These are phyloP conservation scores for Candida gorgasii DNA, from an alignment of 805 yeast species.

Conservation along the genomic window DNA sequence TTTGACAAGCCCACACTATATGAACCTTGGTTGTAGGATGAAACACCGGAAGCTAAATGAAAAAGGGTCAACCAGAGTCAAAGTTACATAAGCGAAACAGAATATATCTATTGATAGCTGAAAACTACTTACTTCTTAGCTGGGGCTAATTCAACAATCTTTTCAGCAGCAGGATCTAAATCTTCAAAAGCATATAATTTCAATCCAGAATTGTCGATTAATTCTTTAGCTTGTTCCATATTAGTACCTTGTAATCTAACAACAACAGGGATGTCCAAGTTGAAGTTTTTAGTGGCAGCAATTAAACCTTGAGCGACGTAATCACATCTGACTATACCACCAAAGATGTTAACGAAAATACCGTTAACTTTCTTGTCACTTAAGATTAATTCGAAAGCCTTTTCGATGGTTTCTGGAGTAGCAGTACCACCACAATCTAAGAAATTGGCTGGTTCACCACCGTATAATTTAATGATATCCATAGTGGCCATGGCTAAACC, in stretches of 20 bases:
- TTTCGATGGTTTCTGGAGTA: constrained; percentile 96
- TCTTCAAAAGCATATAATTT: constrained; percentile 90
- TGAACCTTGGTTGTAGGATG: too few relatives aligned
- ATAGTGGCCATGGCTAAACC: constrained; percentile 99
- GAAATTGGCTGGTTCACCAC: constrained; percentile 99
- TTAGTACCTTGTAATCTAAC: constrained; percentile 99
- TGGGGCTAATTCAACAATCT: constrained; percentile 75
- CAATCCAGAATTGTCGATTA: constrained; percentile 85
- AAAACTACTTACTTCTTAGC: neutral
- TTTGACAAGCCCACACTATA: too few relatives aligned
- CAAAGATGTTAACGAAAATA: constrained; percentile 96
- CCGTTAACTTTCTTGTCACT: constrained; percentile 88
- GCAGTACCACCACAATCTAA: constrained; percentile 99
- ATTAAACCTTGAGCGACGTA: constrained; percentile 97
- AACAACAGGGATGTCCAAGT: constrained; percentile 89
- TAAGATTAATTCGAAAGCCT: constrained; percentile 91
- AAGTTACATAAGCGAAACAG: too few relatives aligned
- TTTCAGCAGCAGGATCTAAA: constrained; percentile 96
- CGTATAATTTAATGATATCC: constrained; percentile 97
- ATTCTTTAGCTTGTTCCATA: constrained; percentile 81
- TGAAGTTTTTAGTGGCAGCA: constrained; percentile 89
- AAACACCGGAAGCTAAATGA: too few relatives aligned
- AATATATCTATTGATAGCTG: constrained; percentile 2
- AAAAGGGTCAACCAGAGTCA: too few relatives aligned
- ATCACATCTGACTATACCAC: constrained; percentile 99